Percentiles rank a stretch among this genome's conserved stretches.
phyloP scores from a whole-genome alignment of 192 early-diverging fungal species.

The Cetraspora pellucida region DNA sequence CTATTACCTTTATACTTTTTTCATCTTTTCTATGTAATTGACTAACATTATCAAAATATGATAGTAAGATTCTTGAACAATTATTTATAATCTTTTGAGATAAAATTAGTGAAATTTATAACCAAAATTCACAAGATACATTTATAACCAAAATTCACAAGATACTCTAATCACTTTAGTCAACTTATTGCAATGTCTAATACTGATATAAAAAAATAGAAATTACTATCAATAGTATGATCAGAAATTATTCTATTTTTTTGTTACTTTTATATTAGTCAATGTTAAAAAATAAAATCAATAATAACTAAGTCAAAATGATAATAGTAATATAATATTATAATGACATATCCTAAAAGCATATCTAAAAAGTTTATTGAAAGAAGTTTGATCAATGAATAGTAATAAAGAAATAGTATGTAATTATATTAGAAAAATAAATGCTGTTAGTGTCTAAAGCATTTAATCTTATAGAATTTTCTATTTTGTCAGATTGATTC shows the following conservation, averaged over 20 bases:
- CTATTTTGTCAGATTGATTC: too few species aligned
- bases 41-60: too few species aligned
- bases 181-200: not conserved
- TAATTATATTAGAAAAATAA: too few species aligned
- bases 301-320: not conserved
- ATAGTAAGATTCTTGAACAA: too few species aligned
- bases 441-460: too few species aligned
- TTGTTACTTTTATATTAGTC: not conserved
- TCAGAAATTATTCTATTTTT: not conserved
- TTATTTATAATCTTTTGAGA: not conserved
- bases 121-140: too few species aligned
- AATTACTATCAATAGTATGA: not conserved
- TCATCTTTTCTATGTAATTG: too few species aligned
- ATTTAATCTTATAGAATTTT: too few species aligned
- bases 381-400: too few species aligned
- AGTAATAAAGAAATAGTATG: too few species aligned
- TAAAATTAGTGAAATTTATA: not conserved
- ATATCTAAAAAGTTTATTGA: not conserved
- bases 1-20: too few species aligned
- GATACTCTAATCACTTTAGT: not conserved
- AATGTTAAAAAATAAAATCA: not conserved
- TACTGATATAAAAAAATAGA: not conserved
- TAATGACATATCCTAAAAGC: not conserved
- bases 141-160: too few species aligned
- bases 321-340: not conserved